Conservation (phyloP, 202 grass and related monocot species). For the Musa balbisiana region DNA sequence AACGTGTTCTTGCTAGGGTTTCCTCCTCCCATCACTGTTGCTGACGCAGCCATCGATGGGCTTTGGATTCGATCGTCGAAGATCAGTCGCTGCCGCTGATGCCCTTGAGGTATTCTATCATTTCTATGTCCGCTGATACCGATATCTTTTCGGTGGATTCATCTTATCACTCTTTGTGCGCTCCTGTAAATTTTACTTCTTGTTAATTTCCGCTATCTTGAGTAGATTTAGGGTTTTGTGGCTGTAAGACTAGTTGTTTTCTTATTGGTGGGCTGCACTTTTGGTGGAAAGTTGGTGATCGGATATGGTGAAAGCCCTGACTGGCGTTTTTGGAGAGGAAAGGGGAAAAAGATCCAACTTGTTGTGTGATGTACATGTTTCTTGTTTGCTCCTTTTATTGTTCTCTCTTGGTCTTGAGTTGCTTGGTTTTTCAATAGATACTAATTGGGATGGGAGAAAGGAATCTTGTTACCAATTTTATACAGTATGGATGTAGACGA, state of each 20-base stretch:
- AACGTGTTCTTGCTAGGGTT: not conserved
- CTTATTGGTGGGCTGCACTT: too few species aligned
- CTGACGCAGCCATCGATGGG: not conserved
- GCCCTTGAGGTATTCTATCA: not conserved
- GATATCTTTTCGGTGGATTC: not conserved
- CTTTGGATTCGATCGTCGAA: not conserved
- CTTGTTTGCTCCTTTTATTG: too few species aligned
- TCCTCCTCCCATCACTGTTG: not conserved
- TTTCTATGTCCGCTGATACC: not conserved
- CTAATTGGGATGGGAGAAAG: too few species aligned
- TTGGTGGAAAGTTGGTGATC: too few species aligned
- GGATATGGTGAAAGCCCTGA: too few species aligned
- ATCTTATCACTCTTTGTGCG: not conserved
- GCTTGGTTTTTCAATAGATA: too few species aligned
- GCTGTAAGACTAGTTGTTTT: not conserved
- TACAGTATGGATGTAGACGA: too few species aligned
- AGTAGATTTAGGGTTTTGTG: not conserved
- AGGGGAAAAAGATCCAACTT: too few species aligned
- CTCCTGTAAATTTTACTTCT: not conserved
- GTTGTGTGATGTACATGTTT: too few species aligned
- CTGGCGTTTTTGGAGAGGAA: too few species aligned
- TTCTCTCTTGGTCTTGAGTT: too few species aligned
- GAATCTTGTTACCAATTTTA: too few species aligned
- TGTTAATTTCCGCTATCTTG: not conserved
- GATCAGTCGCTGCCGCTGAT: not conserved